Conservation (phyloP, 805 yeast species). For the Wickerhamomyces kurtzmanii region DNA sequence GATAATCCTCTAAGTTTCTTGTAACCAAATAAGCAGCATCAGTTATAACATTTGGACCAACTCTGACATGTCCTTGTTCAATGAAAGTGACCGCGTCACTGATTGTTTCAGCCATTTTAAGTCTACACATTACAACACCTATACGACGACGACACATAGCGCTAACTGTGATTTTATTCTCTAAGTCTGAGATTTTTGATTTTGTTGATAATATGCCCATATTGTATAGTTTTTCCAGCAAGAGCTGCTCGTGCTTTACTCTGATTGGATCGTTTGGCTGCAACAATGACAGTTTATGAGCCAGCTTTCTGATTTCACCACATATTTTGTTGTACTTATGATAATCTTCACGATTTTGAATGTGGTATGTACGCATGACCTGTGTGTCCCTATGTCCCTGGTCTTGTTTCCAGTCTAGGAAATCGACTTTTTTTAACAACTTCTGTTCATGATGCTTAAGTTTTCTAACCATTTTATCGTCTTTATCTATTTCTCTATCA, state of each 20-base stretch:
- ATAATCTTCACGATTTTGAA: conserved; percentile 92
- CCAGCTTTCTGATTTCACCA: conserved; percentile 83
- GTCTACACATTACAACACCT: conserved; percentile 89
- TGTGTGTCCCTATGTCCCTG: conserved; percentile 92
- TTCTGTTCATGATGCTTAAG: conserved; percentile 94
- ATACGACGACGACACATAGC: conserved; percentile 88
- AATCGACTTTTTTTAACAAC: conserved; percentile 89
- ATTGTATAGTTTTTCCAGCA: conserved; percentile 76
- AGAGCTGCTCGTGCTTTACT: conserved; percentile 76
- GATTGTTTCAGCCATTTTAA: conserved; percentile 87
- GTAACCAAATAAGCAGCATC: conserved; percentile 95
- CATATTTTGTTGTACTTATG: conserved; percentile 89
- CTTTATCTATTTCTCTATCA: no score
- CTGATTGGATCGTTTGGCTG: conserved; percentile 85
- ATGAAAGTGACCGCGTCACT: conserved; percentile 84
- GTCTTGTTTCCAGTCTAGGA: conserved; percentile 96
- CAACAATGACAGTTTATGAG: conserved; percentile 74
- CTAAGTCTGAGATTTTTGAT: conserved; percentile 85
- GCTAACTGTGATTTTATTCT: conserved; percentile 85
- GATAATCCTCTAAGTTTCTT: conserved; percentile 88
- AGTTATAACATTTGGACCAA: conserved; percentile 91
- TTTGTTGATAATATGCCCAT: conserved; percentile 89
- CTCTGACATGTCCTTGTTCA: conserved; percentile 96
- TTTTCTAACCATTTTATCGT: conserved; percentile 60
- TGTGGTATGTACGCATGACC: conserved; percentile 90